Conservation (phyloP, 257 asterid genomes). For the Primulina eburnea region DNA sequence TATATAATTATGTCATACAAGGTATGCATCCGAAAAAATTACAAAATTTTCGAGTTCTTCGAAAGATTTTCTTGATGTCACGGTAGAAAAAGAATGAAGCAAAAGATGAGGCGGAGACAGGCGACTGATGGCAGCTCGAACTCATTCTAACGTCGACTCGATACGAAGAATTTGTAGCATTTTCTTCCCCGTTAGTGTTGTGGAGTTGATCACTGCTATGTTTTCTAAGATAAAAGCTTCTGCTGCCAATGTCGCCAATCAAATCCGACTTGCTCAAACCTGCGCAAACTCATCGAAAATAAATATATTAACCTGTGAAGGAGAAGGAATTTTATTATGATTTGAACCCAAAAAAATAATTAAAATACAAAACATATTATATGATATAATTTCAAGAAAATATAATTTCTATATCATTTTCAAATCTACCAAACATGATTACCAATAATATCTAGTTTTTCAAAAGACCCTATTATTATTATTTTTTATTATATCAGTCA, state of each 20-base stretch:
- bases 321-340: too few species aligned
- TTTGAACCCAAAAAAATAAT: too few species aligned
- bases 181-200: not conserved
- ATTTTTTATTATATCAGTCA: too few species aligned
- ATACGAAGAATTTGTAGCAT: conserved; percentile 19
- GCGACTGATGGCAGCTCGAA: not conserved
- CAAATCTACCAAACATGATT: not conserved
- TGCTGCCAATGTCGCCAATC: conserved; percentile 65
- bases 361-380: too few species aligned
- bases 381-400: too few species aligned
- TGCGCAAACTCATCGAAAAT: conserved; percentile 4
- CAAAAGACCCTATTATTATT: too few species aligned
- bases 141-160: conserved; percentile 3
- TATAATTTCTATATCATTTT: not conserved
- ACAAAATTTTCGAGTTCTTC: conserved; percentile 39
- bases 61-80: conserved; percentile 36
- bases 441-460: too few species aligned
- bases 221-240: conserved; percentile 65
- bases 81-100: conserved; percentile 22
- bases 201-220: conserved; percentile 7
- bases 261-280: conserved; percentile 64
- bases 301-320: too few species aligned
- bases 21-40: conserved; percentile 48
- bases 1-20: conserved; percentile 12
- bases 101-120: conserved; percentile 14